Conservation (phyloP, 208 protist genomes). For the Sergeia podlipaevii region DNA sequence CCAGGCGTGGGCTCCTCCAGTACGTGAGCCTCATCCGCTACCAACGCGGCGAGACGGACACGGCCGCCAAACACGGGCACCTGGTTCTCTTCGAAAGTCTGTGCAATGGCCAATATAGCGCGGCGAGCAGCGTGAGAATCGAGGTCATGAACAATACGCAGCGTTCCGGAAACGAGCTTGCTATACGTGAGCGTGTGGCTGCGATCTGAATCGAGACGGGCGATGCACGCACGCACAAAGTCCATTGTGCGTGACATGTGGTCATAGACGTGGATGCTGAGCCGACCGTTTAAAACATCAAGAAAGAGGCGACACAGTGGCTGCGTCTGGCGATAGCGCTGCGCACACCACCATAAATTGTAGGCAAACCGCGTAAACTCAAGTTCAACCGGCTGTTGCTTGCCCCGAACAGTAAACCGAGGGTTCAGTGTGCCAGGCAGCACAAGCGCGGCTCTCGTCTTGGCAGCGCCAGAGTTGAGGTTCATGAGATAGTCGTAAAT, state of each 20-base stretch:
- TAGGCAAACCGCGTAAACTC: constrained; percentile 64
- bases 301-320: constrained; percentile 68
- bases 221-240: constrained; percentile 16
- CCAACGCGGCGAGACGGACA: constrained; percentile 27
- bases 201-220: constrained; percentile 40
- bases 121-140: constrained; percentile 34
- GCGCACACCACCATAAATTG: constrained; percentile 66
- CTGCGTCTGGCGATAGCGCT: constrained; percentile 47
- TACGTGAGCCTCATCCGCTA: constrained; percentile 49
- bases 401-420: constrained; percentile 15
- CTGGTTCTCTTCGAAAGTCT: constrained; percentile 56
- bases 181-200: constrained; percentile 46
- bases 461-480: constrained; percentile 31
- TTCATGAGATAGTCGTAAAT: constrained; percentile 26
- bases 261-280: constrained; percentile 43
- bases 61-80: constrained; percentile 37
- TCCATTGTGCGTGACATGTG: constrained; percentile 28
- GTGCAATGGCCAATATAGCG: constrained; percentile 43
- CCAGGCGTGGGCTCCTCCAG: constrained; percentile 5
- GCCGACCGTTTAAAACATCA: constrained; percentile 43
- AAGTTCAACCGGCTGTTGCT: constrained; percentile 33
- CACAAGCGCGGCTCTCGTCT: constrained; percentile 12
- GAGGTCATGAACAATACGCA: constrained; percentile 49
- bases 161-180: constrained; percentile 31
- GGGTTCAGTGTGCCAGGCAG: constrained; percentile 33